Percentiles rank a stretch among this genome's conserved stretches.
phyloP scores from a whole-genome alignment of 2,329 filamentous ascomycete genomes.

The Ophioceras dolichostomum region DNA sequence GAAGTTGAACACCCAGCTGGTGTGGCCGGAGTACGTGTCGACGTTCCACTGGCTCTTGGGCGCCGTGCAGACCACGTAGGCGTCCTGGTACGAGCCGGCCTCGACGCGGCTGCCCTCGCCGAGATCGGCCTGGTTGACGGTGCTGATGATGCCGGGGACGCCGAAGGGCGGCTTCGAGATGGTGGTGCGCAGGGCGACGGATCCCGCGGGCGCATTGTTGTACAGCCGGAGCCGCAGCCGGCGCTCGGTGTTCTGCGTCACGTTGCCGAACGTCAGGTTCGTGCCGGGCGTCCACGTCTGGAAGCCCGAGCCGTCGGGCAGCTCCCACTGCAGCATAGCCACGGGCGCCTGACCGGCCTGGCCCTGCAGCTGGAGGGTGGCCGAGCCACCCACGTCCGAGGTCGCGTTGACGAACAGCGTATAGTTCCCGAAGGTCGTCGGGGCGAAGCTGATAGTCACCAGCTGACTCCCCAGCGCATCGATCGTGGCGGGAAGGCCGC shows the following conservation, averaged over 20 bases:
- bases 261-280: conserved; percentile 42
- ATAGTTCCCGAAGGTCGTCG: conserved; percentile 31
- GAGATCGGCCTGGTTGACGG: conserved; percentile 42
- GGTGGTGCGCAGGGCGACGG: conserved; percentile 38
- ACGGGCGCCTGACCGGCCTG: conserved; percentile 31
- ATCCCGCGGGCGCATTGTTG: conserved; percentile 37
- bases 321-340: conserved; percentile 43
- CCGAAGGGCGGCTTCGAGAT: conserved; percentile 51
- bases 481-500: conserved; percentile 25
- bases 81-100: conserved; percentile 36
- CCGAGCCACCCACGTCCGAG: conserved; percentile 18
- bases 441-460: conserved; percentile 32
- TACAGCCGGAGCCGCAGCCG: conserved; percentile 38
- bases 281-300: conserved; percentile 26
- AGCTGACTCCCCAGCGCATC: conserved; percentile 25
- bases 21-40: conserved; percentile 32
- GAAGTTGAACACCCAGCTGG: conserved; percentile 44
- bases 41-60: conserved; percentile 46
- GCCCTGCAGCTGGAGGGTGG: background rate
- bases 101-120: conserved; percentile 40
- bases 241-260: conserved; percentile 35
- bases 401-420: conserved; percentile 35
- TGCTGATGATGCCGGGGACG: conserved; percentile 37
- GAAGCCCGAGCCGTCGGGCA: conserved; percentile 36
- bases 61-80: conserved; percentile 39